phyloP scores from a whole-genome alignment of 495 filamentous ascomycete genomes.

The Hypoxylon rickii region DNA sequence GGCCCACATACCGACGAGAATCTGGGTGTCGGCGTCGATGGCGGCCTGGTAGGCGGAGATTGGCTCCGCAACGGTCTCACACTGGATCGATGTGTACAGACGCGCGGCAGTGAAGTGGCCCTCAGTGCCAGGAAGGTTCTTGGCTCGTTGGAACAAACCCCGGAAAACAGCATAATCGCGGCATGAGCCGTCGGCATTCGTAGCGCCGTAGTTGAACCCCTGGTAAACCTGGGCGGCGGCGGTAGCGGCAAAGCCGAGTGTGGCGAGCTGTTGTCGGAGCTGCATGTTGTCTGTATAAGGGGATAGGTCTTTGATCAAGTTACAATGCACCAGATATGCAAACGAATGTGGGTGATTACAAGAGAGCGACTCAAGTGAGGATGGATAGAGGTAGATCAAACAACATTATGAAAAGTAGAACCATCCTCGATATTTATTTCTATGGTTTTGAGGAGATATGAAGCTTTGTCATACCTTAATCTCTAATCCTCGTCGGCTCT shows the following conservation, averaged over 20 bases:
- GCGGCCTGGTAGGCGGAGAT: constrained; percentile 70
- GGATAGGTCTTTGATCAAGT: not conserved
- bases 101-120: constrained; percentile 67
- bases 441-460: too few species aligned
- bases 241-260: constrained; percentile 12
- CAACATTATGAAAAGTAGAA: not conserved
- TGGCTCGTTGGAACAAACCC: constrained; percentile 65
- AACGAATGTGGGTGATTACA: too few species aligned
- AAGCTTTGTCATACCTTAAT: too few species aligned
- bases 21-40: constrained; percentile 63
- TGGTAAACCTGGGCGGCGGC: constrained; percentile 42
- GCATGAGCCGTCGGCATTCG: constrained; percentile 58
- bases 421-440: not conserved
- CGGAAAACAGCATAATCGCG: constrained; percentile 64
- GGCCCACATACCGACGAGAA: constrained; percentile 73
- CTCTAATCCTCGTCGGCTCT: too few species aligned
- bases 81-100: constrained; percentile 46
- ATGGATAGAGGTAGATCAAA: too few species aligned
- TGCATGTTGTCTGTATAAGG: constrained; percentile 22
- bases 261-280: constrained; percentile 13
- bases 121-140: constrained; percentile 63
- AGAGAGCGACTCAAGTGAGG: too few species aligned
- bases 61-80: constrained; percentile 50
- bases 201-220: constrained; percentile 77
- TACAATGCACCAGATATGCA: not conserved